Percentiles rank a stretch among this genome's conserved stretches.
phyloP scores from a whole-genome alignment of 2,329 filamentous ascomycete species.

The Talaromyces sp. region DNA sequence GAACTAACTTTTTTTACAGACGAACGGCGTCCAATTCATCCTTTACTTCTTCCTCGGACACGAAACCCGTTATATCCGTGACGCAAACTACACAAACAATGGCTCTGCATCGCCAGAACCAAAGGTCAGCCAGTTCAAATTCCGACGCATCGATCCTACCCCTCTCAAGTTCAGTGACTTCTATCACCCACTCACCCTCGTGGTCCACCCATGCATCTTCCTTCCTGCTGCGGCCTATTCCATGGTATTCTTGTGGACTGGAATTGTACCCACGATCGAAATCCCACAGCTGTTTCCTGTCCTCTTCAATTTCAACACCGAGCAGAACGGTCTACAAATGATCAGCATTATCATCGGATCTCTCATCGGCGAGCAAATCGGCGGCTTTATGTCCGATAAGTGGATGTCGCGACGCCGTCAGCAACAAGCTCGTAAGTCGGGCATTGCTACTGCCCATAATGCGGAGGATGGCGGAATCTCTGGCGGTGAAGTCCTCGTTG shows the following conservation, averaged over 20 bases:
- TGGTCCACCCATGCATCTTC: background rate
- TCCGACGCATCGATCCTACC: background rate
- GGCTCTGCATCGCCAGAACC: background rate
- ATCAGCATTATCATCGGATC: conserved; percentile 56
- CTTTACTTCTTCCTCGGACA: background rate
- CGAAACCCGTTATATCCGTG: background rate
- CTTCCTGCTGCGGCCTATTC: background rate
- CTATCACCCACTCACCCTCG: background rate
- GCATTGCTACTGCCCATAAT: background rate
- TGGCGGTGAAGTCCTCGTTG: background rate
- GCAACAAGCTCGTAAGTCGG: background rate
- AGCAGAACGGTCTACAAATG: conserved; percentile 53
- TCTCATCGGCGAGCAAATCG: conserved; percentile 57
- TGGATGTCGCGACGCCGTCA: conserved; percentile 35
- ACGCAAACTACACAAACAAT: background rate
- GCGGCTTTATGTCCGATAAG: conserved; percentile 52
- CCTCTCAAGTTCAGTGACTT: background rate
- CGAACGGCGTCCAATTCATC: background rate
- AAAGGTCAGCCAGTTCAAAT: background rate
- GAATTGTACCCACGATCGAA: background rate
- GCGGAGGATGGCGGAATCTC: background rate
- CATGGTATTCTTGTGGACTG: background rate
- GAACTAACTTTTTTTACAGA: background rate
- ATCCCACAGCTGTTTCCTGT: background rate
- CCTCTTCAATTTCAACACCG: background rate